Conservation (phyloP, 2,329 filamentous ascomycete genomes). For the Colletotrichum noveboracense region DNA sequence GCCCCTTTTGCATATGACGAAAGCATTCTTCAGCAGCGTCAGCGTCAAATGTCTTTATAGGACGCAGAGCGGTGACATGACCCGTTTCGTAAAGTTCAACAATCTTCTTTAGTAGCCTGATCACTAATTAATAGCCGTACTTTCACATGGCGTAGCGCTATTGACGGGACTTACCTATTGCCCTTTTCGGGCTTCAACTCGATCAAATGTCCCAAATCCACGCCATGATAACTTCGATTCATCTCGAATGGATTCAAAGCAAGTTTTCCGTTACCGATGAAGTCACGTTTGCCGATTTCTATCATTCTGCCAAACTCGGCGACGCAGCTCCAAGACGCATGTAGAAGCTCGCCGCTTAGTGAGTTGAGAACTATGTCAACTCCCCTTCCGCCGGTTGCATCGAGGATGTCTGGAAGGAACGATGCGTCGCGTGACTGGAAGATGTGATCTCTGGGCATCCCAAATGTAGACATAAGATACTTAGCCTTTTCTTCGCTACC, state of each 20-base stretch:
- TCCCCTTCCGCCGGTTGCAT: constrained; percentile 26
- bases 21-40: constrained; percentile 40
- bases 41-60: constrained; percentile 25
- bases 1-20: constrained; percentile 41
- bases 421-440: constrained; percentile 31
- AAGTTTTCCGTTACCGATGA: constrained; percentile 41
- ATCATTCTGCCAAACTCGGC: constrained; percentile 44
- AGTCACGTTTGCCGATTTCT: constrained; percentile 46
- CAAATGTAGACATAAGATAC: constrained; percentile 29
- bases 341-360: constrained; percentile 39
- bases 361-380: constrained; percentile 40
- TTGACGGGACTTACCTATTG: background rate
- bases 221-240: constrained; percentile 30
- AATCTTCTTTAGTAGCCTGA: background rate
- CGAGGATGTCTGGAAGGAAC: constrained; percentile 30
- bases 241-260: constrained; percentile 37
- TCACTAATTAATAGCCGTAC: background rate
- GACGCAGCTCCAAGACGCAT: constrained; percentile 43
- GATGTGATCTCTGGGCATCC: constrained; percentile 32
- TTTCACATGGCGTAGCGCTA: background rate
- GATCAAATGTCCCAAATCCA: constrained; percentile 16
- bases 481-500: constrained; percentile 33
- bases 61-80: constrained; percentile 18
- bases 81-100: constrained; percentile 2
- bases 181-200: background rate